Evolutionary conservation across 2,329 filamentous ascomycete genomes (phyloP).

Genomic region (Calonectria crousiana): DNA sequence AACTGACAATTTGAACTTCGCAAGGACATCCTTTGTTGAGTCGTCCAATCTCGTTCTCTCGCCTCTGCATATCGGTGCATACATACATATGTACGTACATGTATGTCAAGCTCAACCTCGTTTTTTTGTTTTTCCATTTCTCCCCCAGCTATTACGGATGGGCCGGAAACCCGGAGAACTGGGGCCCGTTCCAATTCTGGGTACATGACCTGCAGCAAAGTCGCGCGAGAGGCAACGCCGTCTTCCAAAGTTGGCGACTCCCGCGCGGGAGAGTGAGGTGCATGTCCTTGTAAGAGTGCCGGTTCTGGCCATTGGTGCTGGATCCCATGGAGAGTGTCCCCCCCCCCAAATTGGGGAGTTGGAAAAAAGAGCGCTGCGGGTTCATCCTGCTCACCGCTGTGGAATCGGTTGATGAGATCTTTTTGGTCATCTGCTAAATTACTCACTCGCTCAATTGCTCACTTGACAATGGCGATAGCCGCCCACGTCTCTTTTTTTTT

Average conservation of each 20-base stretch:
- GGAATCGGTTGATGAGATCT: not conserved
- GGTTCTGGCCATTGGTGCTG: not conserved
- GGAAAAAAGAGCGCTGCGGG: slow-evolving; percentile 5
- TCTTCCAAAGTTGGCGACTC: not conserved
- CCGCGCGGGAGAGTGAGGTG: not conserved
- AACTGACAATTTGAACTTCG: not conserved
- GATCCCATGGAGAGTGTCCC: not conserved
- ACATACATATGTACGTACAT: not conserved
- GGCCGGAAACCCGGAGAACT: slow-evolving; percentile 11
- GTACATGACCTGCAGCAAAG: slow-evolving; percentile 21
- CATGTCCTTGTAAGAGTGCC: slow-evolving; percentile 1
- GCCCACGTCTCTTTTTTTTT: slow-evolving; percentile 8
- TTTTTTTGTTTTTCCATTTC: not conserved
- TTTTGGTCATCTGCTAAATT: not conserved
- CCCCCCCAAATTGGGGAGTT: not conserved
- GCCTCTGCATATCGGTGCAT: not conserved
- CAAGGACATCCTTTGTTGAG: slow-evolving; percentile 8
- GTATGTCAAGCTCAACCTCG: not conserved
- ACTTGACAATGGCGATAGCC: slow-evolving; percentile 17
- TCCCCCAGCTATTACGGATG: slow-evolving; percentile 14
- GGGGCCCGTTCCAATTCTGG: not conserved
- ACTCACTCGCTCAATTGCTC: slow-evolving; percentile 3
- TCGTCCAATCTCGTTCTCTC: slow-evolving; percentile 10
- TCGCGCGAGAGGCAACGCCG: not conserved
- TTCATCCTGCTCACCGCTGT: slow-evolving; percentile 24